A percentile compares a stretch with the other conserved stretches of the same genome.
phyloP scores from a whole-genome alignment of 1,284 basidiomycete species.

The Microstroma glucosiphilum region DNA sequence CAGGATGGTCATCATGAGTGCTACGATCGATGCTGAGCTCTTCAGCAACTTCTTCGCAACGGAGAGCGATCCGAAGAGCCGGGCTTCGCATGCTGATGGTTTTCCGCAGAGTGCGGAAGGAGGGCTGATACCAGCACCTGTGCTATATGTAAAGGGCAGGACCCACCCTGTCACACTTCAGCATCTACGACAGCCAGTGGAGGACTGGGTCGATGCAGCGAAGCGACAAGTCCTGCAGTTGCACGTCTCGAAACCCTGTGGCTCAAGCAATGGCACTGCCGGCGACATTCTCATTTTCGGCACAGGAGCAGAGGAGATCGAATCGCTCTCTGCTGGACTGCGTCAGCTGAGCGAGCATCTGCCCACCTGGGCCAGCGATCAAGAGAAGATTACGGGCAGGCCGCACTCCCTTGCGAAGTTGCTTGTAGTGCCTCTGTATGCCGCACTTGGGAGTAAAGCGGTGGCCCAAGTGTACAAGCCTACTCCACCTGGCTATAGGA shows the following conservation, averaged over 20 bases:
- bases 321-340: conserved; percentile 59
- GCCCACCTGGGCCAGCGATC: conserved; percentile 27
- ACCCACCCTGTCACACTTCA: conserved; percentile 70
- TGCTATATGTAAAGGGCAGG: conserved; percentile 84
- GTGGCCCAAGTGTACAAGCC: conserved; percentile 34
- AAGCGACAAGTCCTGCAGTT: conserved; percentile 85
- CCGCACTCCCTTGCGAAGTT: conserved; percentile 12
- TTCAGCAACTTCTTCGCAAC: conserved; percentile 81
- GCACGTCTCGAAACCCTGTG: conserved; percentile 64
- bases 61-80: conserved; percentile 54
- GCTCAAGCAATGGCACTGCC: conserved; percentile 34
- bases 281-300: conserved; percentile 93
- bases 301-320: conserved; percentile 96
- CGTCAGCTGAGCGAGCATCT: conserved; percentile 26
- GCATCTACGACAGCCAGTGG: conserved; percentile 65
- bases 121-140: conserved; percentile 53
- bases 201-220: conserved; percentile 83
- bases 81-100: neutral
- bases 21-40: conserved; percentile 87
- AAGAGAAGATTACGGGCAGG: conserved; percentile 12
- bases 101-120: neutral
- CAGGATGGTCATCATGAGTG: conserved; percentile 94
- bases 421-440: conserved; percentile 45
- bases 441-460: conserved; percentile 41
- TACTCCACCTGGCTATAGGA: conserved; percentile 67